Evolutionary conservation across 164 flowering plant genomes (phyloP).

Genomic region (Vitis vinifera): DNA sequence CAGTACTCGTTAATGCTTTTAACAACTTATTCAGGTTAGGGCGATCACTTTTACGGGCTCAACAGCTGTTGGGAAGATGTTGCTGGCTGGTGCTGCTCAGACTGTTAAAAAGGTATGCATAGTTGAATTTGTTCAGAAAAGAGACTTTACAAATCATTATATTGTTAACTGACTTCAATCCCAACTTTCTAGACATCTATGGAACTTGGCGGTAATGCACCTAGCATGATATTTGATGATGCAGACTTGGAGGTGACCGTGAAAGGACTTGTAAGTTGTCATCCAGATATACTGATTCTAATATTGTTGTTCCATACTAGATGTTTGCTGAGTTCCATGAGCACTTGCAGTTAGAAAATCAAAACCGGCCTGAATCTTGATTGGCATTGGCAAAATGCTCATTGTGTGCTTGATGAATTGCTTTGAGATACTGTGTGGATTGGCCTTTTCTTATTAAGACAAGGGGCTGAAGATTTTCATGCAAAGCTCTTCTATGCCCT

Average conservation of each 20-base stretch:
- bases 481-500: too few relatives aligned
- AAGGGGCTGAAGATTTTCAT: too few relatives aligned
- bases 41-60: slow-evolving; percentile 98
- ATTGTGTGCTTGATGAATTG: too few relatives aligned
- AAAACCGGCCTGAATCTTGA: too few relatives aligned
- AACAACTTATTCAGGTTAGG: slow-evolving; percentile 58
- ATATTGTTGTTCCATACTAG: too few relatives aligned
- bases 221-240: slow-evolving; percentile 95
- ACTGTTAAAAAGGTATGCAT: slow-evolving; percentile 85
- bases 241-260: slow-evolving; percentile 96
- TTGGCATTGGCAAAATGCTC: too few relatives aligned
- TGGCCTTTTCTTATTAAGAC: too few relatives aligned
- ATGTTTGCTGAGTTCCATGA: too few relatives aligned
- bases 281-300: too few relatives aligned
- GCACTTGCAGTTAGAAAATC: too few relatives aligned
- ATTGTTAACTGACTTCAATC: slow-evolving; percentile 7
- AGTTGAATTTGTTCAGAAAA: slow-evolving; percentile 3
- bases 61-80: slow-evolving; percentile 94
- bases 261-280: slow-evolving; percentile 83
- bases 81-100: slow-evolving; percentile 93
- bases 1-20: neutral
- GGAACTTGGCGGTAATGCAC: slow-evolving; percentile 99
- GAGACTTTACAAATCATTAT: neutral
- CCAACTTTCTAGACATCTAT: slow-evolving; percentile 63
- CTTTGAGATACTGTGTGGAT: too few relatives aligned